Evolutionary conservation across 306 rosid genomes (phyloP).

Genomic region (Cucumis sativus): Cucumber_9930_V3 NC_026655.2:9947001-9947500

Average conservation of each 20-base stretch:
- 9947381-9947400: too few relatives aligned
- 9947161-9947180: not conserved
- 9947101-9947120: not conserved
- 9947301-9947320: not conserved
- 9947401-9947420: too few relatives aligned
- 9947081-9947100: conserved; percentile 6
- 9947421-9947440: too few relatives aligned
- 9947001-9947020: conserved; percentile 84
- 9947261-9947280: not conserved
- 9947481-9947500: too few relatives aligned
- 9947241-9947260: not conserved
- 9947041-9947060: not conserved
- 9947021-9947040: conserved; percentile 49
- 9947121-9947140: not conserved
- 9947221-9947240: not conserved
- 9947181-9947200: not conserved
- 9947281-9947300: not conserved
- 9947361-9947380: too few relatives aligned
- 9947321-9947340: too few relatives aligned
- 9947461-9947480: too few relatives aligned
- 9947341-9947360: too few relatives aligned
- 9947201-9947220: not conserved
- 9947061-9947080: not conserved
- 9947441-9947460: too few relatives aligned
- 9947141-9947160: not conserved